Evolutionary conservation across 345 rosid species (phyloP), one percentile per base, ranked within the genome.

Genomic region (Linum trigynum): DNA sequence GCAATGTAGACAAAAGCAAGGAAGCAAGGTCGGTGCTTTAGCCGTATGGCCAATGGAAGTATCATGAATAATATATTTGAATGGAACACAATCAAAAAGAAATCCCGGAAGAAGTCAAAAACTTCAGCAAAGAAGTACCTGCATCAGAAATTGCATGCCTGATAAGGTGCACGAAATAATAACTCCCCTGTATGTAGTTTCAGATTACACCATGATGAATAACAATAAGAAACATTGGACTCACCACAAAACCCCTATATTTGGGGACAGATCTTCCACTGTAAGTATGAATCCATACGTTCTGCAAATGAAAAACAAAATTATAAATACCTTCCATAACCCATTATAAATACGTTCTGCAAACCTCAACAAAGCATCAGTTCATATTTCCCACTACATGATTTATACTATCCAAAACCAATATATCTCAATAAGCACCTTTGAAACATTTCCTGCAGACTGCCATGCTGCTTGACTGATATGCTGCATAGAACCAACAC

Each of bases 71-170:
- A 61, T 68, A 88, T 83, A 78, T 88, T 90, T 70, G 78, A 68
- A 69, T 86, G 95, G 83, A 94, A 94, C 67, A 94, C 96, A 65
- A 88, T 85, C 80, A 88, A 69, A 73, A 94, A 94, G 84, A 94
- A 94, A 63, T 75, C 82, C 80, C 92, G 79, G 87, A 90, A 88
- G 77, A 86, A 90, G 58, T 86, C 84, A 55, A 88, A 90, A 68
- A 90, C 97, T 84, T 94, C 97, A 1, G 99, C 99, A 74, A 88
- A 90, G 88, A 94, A 90, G 82, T 94, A 87, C 97, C 97, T 88
- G 87, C 80, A 62, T 58, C 17, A 67, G 68, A 69, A 62, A 75
- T 57, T 2, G 32, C 23, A 45, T 32, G 57, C 56, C 62, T 48
- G 1, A 67, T 63, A 35, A 66, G 35, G 58, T 59, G 11, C 37